These are phyloP conservation scores for Blakeslea trispora DNA, from an alignment of 371 early-diverging fungal genomes.

Conservation along the genomic window DNA sequence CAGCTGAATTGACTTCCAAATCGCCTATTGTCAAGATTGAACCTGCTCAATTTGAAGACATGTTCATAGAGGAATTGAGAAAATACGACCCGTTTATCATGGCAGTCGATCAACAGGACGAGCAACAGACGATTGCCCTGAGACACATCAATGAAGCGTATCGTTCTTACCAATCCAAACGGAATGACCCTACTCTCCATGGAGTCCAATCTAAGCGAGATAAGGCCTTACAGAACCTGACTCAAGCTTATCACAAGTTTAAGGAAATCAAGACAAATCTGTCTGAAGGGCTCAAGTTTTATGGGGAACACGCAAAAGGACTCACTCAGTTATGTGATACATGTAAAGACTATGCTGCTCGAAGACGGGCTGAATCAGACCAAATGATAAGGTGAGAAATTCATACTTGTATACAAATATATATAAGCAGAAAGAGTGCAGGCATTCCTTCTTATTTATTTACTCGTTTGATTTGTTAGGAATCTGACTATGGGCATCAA, in stretches of 20 bases:
- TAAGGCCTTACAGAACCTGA: constrained; percentile 69
- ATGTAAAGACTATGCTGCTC: constrained; percentile 69
- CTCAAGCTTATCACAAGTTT: constrained; percentile 66
- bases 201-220: constrained; percentile 52
- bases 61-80: constrained; percentile 68
- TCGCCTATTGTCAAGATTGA: constrained; percentile 73
- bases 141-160: constrained; percentile 63
- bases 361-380: constrained; percentile 66
- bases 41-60: constrained; percentile 78
- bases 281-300: constrained; percentile 77
- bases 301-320: constrained; percentile 65
- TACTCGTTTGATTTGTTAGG: not conserved
- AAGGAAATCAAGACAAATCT: constrained; percentile 67
- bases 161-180: constrained; percentile 59
- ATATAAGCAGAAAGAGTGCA: too few relatives aligned
- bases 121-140: constrained; percentile 61
- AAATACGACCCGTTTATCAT: constrained; percentile 71
- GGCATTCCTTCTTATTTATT: too few relatives aligned
- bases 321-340: constrained; percentile 57
- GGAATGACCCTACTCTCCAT: constrained; percentile 52
- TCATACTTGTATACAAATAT: too few relatives aligned
- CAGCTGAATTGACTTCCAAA: constrained; percentile 51
- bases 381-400: constrained; percentile 26
- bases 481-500: not conserved
- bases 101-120: constrained; percentile 58